Evolutionary conservation across 2,329 filamentous ascomycete genomes (phyloP), one percentile per base, ranked within the genome.

Genomic region (Colletotrichum brevisporum): DNA sequence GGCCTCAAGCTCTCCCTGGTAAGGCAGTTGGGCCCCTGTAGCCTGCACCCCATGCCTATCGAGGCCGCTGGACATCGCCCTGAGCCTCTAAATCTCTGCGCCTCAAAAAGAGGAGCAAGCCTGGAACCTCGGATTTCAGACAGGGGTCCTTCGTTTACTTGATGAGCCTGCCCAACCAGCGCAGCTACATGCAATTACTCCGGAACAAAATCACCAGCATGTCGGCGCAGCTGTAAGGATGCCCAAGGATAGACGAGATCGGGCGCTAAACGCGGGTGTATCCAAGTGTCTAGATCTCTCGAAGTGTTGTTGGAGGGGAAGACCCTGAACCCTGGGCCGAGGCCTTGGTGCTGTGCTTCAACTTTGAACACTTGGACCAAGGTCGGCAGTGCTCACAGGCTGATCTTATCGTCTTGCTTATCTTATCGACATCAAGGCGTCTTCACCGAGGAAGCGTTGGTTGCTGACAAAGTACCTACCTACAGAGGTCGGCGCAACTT

Each of bases 241-340:
- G 61, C 54, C 61, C 65, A 45, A 68, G 50, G 31, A 36, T 9
- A 12, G 54, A 65, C 26, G 15, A 39, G 24, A 51, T 43, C 53
- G 48, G 53, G 65, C 60, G 60, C 65, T 68, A 58, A 21, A 39
- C 53, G 65, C 53, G 65, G 53, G 45, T 56, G 39, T 2, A 27
- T 58, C 36, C 41, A 16, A 31, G 21, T 24, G 51, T 51, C 62
- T 13, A 68, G 64, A 67, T 53, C 53, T 43, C 43, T 51, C 47
- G 13, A 31, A 13, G 15, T 43, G 12, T 51, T 16, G 16, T n/a
- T 16, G 6, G 8, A 13, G 8, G 41, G 15, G 15, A 43, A 43
- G 41, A 43, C 41, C 41, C 41, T 43, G 41, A 43, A 43, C 41
- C 41, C 41, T 43, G 41, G 13, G 41, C 41, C 13, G 31, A 36